Conservation (phyloP, 331 rosid species). For the Acacia concinna region DNA sequence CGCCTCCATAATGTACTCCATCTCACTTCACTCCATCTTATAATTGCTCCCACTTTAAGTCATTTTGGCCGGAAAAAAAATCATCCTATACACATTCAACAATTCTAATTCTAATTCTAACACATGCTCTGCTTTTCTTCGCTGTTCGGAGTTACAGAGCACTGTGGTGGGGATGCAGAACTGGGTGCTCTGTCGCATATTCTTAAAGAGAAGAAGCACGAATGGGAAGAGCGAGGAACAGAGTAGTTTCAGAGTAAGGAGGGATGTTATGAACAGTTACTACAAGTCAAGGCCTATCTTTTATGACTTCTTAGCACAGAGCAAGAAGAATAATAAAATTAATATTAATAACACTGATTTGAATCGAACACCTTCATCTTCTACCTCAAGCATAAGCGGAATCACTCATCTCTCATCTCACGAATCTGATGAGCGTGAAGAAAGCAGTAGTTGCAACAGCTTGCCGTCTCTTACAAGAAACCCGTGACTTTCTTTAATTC, state of each 20-base stretch:
- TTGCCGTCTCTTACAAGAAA: slow-evolving; percentile 50
- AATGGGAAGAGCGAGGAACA: slow-evolving; percentile 42
- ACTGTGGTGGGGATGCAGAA: slow-evolving; percentile 46
- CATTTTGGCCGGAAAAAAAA: too few relatives aligned
- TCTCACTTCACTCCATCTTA: background rate
- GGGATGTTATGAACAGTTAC: background rate
- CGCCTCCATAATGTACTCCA: slow-evolving; percentile 45
- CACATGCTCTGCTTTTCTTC: background rate
- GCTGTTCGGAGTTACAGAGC: slow-evolving; percentile 17
- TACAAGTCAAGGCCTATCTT: slow-evolving; percentile 51
- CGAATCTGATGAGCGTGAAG: slow-evolving; percentile 69
- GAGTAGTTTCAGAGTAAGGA: slow-evolving; percentile 14
- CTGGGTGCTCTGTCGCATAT: slow-evolving; percentile 95
- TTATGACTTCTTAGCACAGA: slow-evolving; percentile 74
- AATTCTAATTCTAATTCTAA: background rate
- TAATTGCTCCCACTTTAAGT: background rate
- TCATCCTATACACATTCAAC: too few relatives aligned
- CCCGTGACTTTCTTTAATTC: slow-evolving; percentile 23
- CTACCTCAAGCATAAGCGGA: slow-evolving; percentile 69
- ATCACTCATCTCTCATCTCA: slow-evolving; percentile 57
- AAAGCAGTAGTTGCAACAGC: slow-evolving; percentile 68
- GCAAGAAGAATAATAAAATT: background rate
- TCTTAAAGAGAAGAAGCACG: slow-evolving; percentile 68
- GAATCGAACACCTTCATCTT: slow-evolving; percentile 48
- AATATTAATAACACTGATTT: slow-evolving; percentile 21